phyloP scores from a whole-genome alignment of 1,284 basidiomycete species.

The Athelia sp. region DNA sequence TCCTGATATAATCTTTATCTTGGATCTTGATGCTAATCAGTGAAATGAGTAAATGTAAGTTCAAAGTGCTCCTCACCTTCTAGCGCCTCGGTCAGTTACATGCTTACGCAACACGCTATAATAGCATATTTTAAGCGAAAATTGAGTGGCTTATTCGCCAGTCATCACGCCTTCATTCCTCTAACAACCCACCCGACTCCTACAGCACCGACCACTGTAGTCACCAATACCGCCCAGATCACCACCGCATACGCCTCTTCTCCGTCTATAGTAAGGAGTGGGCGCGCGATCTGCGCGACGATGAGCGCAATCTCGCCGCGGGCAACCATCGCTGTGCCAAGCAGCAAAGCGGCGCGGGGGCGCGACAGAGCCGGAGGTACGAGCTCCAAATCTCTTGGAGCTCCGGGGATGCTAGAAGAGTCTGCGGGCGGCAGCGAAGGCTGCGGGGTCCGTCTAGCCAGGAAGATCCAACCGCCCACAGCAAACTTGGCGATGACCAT shows the following conservation, averaged over 20 bases:
- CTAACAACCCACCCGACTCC: constrained; percentile 21
- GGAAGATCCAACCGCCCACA: constrained; percentile 23
- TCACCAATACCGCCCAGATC: constrained; percentile 33
- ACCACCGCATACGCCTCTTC: constrained; percentile 30
- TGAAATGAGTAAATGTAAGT: too few species aligned
- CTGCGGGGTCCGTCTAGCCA: too few species aligned
- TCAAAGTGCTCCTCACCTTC: too few species aligned
- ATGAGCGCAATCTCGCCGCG: constrained; percentile 38
- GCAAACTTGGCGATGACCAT: constrained; percentile 30
- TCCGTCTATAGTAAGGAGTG: constrained; percentile 20
- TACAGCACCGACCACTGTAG: constrained; percentile 30
- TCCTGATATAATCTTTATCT: too few species aligned
- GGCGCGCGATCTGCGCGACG: constrained; percentile 30
- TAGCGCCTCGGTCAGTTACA: too few species aligned
- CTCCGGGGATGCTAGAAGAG: too few species aligned
- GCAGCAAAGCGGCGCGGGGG: constrained; percentile 20
- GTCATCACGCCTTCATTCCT: too few species aligned
- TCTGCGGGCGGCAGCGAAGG: too few species aligned
- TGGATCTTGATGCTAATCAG: too few species aligned
- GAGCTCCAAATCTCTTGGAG: neutral
- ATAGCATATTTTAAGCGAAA: too few species aligned
- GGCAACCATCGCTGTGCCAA: constrained; percentile 33
- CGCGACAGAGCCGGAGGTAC: constrained; percentile 4
- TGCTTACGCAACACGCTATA: too few species aligned
- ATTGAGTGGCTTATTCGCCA: too few species aligned